Conservation (phyloP, 2,329 filamentous ascomycete genomes). For the Dactylellina drechsleri region DNA sequence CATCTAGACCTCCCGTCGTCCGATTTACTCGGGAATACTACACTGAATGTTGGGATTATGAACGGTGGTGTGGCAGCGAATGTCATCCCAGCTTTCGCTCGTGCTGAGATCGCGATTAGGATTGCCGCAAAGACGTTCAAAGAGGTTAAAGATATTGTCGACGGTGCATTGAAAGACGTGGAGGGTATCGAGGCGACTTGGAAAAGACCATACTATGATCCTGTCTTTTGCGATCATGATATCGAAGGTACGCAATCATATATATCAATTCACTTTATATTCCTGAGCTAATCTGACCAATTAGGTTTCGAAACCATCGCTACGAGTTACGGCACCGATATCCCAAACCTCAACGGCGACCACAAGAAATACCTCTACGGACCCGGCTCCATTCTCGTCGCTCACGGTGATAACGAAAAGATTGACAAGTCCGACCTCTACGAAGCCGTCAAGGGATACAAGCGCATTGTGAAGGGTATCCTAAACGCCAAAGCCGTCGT, state of each 20-base stretch:
- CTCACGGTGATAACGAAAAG: constrained; percentile 85
- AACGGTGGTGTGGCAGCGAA: constrained; percentile 85
- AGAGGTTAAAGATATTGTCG: constrained; percentile 62
- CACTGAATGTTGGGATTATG: constrained; percentile 83
- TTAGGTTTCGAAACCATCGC: constrained; percentile 80
- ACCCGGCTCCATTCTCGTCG: constrained; percentile 79
- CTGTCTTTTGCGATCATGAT: constrained; percentile 80
- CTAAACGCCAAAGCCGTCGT: constrained; percentile 47
- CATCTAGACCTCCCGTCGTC: constrained; percentile 78
- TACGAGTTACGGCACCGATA: constrained; percentile 93
- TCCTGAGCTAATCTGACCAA: constrained; percentile 37
- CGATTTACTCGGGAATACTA: constrained; percentile 84
- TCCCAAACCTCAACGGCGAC: constrained; percentile 77
- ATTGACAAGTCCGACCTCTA: constrained; percentile 80
- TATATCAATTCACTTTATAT: neutral
- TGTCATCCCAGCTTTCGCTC: constrained; percentile 81
- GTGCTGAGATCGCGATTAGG: constrained; percentile 74
- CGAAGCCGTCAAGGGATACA: constrained; percentile 80
- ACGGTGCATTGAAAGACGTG: constrained; percentile 65
- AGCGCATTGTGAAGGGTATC: constrained; percentile 70
- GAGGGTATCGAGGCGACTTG: constrained; percentile 70
- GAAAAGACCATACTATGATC: constrained; percentile 69
- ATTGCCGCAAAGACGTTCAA: constrained; percentile 78
- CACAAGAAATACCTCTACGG: constrained; percentile 75
- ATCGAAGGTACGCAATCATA: constrained; percentile 71